Evolutionary conservation across 2,329 filamentous ascomycete genomes (phyloP).

Genomic region (Escovopsis sp.): DNA sequence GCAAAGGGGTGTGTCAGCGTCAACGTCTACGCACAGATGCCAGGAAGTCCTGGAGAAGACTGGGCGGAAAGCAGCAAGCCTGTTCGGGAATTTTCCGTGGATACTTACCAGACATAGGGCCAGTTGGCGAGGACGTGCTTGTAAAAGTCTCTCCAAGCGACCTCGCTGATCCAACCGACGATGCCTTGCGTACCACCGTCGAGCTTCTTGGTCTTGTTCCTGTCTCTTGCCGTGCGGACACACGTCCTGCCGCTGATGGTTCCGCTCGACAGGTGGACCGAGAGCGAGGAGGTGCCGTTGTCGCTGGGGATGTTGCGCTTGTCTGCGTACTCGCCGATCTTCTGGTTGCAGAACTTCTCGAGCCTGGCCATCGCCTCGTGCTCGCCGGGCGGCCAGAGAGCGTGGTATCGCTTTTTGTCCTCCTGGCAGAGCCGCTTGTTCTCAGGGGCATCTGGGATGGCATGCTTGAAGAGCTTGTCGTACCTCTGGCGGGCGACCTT

Average conservation of each 20-base stretch:
- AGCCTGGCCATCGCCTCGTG: conserved; percentile 52
- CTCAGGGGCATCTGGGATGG: conserved; percentile 45
- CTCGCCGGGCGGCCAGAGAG: conserved; percentile 62
- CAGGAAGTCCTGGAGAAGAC: no score
- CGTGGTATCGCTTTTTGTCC: conserved; percentile 39
- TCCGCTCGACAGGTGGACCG: conserved; percentile 57
- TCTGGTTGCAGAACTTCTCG: conserved; percentile 50
- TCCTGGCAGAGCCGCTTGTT: conserved; percentile 46
- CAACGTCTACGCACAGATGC: no score
- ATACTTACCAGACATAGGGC: conserved; percentile 64
- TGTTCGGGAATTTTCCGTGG: no score
- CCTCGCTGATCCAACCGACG: conserved; percentile 61
- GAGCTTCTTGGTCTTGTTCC: conserved; percentile 48
- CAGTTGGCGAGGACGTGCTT: conserved; percentile 71
- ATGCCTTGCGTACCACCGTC: conserved; percentile 52
- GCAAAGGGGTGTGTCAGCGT: conserved; percentile 1
- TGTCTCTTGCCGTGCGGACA: conserved; percentile 44
- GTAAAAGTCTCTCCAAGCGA: conserved; percentile 82
- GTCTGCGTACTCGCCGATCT: conserved; percentile 44
- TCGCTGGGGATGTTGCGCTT: conserved; percentile 50
- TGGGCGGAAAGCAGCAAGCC: no score
- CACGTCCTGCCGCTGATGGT: conserved; percentile 53
- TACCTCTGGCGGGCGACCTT: conserved; percentile 26
- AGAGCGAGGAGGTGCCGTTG: conserved; percentile 50
- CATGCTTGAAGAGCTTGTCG: conserved; percentile 39